Evolutionary conservation across 1,284 basidiomycete species (phyloP).

Genomic region (Anthracocystis setariae): DNA sequence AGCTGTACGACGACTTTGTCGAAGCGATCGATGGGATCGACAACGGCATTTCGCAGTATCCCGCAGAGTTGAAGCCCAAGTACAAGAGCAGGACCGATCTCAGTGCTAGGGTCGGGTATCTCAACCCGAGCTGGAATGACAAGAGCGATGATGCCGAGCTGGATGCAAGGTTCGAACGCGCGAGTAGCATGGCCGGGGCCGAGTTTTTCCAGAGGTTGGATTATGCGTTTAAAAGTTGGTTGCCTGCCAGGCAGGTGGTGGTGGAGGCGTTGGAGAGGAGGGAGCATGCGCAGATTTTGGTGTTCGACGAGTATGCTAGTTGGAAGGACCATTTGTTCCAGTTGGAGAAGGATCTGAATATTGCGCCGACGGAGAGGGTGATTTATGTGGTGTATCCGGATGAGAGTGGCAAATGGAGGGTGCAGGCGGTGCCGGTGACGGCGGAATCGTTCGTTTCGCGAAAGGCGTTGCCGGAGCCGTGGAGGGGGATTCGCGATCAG

Average conservation of each 20-base stretch:
- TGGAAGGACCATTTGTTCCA: constrained; percentile 97
- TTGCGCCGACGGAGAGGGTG: constrained; percentile 69
- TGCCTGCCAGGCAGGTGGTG: constrained; percentile 89
- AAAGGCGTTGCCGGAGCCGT: constrained; percentile 88
- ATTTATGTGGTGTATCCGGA: constrained; percentile 88
- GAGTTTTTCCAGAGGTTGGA: constrained; percentile 86
- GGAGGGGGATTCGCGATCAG: constrained; percentile 91
- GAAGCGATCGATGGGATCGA: constrained; percentile 96
- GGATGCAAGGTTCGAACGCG: constrained; percentile 74
- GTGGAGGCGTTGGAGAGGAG: constrained; percentile 75
- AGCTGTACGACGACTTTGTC: constrained; percentile 90
- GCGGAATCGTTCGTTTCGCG: constrained; percentile 88
- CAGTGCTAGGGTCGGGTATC: constrained; percentile 58
- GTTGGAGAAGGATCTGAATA: constrained; percentile 73
- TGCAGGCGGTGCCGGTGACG: constrained; percentile 88
- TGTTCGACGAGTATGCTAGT: constrained; percentile 82
- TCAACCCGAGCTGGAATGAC: constrained; percentile 67
- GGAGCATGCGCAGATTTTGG: constrained; percentile 75
- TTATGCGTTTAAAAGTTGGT: constrained; percentile 88
- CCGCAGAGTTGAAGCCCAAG: constrained; percentile 48
- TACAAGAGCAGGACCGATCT: constrained; percentile 65
- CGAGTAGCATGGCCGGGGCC: constrained; percentile 82
- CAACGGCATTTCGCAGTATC: constrained; percentile 67
- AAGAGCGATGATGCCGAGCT: constrained; percentile 44
- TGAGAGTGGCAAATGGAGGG: constrained; percentile 83